These are phyloP conservation scores for Aureobasidium subglaciale DNA, from an alignment of 2,329 filamentous ascomycete genomes.

Conservation along the genomic window DNA sequence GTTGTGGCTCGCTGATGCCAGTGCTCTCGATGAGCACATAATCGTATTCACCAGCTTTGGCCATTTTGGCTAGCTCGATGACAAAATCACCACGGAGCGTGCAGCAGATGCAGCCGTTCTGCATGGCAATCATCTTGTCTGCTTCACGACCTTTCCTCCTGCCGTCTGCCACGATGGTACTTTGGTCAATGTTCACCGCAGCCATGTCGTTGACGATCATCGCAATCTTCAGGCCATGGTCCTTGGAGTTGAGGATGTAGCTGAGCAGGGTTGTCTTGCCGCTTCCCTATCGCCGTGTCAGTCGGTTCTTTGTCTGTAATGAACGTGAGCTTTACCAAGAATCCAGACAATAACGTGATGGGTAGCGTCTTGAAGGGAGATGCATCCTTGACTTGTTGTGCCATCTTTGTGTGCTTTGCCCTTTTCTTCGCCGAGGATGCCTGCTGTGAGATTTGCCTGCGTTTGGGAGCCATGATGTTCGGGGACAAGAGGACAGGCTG, in stretches of 20 bases:
- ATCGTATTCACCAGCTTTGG: conserved; percentile 57
- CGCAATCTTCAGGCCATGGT: conserved; percentile 62
- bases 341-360: conserved; percentile 55
- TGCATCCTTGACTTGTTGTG: conserved; percentile 6
- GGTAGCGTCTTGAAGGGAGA: conserved; percentile 37
- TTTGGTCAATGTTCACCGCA: conserved; percentile 27
- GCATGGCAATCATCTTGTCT: conserved; percentile 28
- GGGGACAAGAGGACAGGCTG: background rate
- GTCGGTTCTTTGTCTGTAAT: background rate
- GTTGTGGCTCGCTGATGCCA: conserved; percentile 65
- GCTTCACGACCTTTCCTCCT: conserved; percentile 26
- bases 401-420: conserved; percentile 9
- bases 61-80: conserved; percentile 59
- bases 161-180: conserved; percentile 21
- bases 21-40: conserved; percentile 67
- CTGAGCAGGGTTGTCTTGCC: conserved; percentile 66
- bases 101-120: conserved; percentile 64
- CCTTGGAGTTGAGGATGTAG: conserved; percentile 55
- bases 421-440: background rate
- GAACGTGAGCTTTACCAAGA: conserved; percentile 39
- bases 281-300: conserved; percentile 45
- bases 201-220: conserved; percentile 67
- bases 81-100: conserved; percentile 65
- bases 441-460: conserved; percentile 7
- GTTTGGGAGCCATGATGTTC: conserved; percentile 9